phyloP scores from a whole-genome alignment of 1,284 basidiomycete genomes.

The Moniliophthora roreri region DNA sequence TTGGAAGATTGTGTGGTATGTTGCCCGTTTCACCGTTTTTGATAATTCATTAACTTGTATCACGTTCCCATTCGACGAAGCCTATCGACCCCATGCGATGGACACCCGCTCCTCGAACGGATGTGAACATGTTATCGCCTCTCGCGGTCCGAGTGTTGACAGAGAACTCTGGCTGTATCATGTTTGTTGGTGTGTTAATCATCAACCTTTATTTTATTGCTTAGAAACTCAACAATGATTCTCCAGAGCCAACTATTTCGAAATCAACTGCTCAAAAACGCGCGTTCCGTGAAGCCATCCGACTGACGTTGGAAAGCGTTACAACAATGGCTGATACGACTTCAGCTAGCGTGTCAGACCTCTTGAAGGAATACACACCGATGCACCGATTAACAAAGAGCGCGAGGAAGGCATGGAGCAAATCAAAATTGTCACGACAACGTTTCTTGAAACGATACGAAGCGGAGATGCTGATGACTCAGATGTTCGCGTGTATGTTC shows the following conservation, averaged over 20 bases:
- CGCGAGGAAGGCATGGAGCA: no score
- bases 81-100: conserved; percentile 13
- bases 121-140: conserved; percentile 7
- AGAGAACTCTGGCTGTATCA: conserved; percentile 1
- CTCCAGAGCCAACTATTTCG: conserved; percentile 8
- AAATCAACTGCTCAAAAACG: conserved; percentile 10
- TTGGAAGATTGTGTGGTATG: conserved; percentile 12
- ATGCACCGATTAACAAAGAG: background rate
- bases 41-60: background rate
- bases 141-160: conserved; percentile 10
- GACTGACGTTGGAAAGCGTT: background rate
- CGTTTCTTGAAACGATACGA: no score
- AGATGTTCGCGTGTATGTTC: background rate
- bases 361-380: background rate
- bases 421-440: no score
- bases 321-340: background rate
- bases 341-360: no score
- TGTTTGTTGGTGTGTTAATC: conserved; percentile 10
- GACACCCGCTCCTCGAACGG: conserved; percentile 1
- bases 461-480: background rate
- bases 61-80: no score
- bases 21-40: background rate
- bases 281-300: conserved; percentile 7
- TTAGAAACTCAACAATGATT: background rate
- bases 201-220: background rate